Evolutionary conservation across 768 basidiomycete genomes (phyloP).

Genomic region (Pleurotus citrinopileatus): DNA sequence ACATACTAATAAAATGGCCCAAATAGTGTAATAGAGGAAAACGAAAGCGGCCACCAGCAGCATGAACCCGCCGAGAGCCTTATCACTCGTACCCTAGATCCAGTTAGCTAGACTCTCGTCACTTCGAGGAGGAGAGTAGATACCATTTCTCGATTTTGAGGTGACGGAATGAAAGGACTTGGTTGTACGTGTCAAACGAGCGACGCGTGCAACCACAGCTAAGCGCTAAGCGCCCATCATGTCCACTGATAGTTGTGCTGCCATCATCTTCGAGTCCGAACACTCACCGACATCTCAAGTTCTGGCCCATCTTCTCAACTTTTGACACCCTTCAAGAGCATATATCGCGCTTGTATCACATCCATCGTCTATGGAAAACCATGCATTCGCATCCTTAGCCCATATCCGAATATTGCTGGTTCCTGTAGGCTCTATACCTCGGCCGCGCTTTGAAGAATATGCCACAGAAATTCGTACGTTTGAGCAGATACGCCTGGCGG

Average conservation of each 20-base stretch:
- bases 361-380: conserved; percentile 54
- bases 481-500: conserved; percentile 71
- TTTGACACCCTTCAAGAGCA: too few relatives aligned
- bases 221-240: conserved; percentile 4
- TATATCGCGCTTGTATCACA: too few relatives aligned
- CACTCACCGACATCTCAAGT: too few relatives aligned
- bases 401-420: conserved; percentile 83
- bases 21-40: conserved; percentile 89
- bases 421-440: conserved; percentile 77
- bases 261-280: neutral
- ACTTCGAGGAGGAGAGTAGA: conserved; percentile 2
- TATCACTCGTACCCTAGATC: conserved; percentile 78
- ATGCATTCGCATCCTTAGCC: conserved; percentile 79
- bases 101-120: conserved; percentile 5
- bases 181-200: conserved; percentile 11
- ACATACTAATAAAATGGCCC: conserved; percentile 85
- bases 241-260: neutral
- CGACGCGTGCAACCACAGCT: conserved; percentile 8
- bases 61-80: conserved; percentile 75
- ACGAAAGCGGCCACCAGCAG: conserved; percentile 71
- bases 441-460: conserved; percentile 70
- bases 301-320: too few relatives aligned
- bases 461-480: conserved; percentile 71
- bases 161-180: neutral
- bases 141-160: conserved; percentile 16